phyloP scores from a whole-genome alignment of 2,329 filamentous ascomycete species.

The Cercospora sesami region DNA sequence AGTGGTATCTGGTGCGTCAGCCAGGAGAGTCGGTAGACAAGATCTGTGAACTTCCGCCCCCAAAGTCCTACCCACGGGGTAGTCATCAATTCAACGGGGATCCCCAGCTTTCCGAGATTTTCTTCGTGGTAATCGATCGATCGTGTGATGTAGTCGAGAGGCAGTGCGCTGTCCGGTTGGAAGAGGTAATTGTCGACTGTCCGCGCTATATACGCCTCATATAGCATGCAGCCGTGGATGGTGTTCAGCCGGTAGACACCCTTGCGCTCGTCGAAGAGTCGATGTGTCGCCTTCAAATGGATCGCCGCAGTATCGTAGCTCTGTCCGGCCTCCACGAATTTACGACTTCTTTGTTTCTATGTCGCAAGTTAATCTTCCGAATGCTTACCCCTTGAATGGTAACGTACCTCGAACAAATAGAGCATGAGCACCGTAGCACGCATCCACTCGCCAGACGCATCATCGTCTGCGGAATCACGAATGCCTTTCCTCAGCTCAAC shows the following conservation, averaged over 20 bases:
- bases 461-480: not conserved
- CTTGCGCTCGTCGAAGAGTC: conserved; percentile 1
- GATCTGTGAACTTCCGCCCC: not conserved
- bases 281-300: conserved; percentile 6
- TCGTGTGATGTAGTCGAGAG: conserved; percentile 7
- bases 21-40: conserved; percentile 8
- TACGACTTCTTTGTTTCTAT: not conserved
- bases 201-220: conserved; percentile 29
- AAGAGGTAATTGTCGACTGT: conserved; percentile 24
- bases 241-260: not conserved
- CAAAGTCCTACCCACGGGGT: conserved; percentile 4
- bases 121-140: not conserved
- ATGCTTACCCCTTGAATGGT: not conserved
- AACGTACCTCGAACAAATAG: conserved; percentile 25
- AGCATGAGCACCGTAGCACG: conserved; percentile 24
- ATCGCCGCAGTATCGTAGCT: not conserved
- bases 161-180: conserved; percentile 19
- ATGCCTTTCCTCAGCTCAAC: conserved; percentile 16
- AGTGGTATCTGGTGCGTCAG: conserved; percentile 5
- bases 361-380: not conserved
- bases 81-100: not conserved
- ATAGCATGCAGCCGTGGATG: conserved; percentile 21
- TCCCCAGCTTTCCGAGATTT: not conserved
- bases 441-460: conserved; percentile 8
- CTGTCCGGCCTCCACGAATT: not conserved